Base-by-base conservation (phyloP, 768 basidiomycete species). In the Infundibulicybe gibba region DNA sequence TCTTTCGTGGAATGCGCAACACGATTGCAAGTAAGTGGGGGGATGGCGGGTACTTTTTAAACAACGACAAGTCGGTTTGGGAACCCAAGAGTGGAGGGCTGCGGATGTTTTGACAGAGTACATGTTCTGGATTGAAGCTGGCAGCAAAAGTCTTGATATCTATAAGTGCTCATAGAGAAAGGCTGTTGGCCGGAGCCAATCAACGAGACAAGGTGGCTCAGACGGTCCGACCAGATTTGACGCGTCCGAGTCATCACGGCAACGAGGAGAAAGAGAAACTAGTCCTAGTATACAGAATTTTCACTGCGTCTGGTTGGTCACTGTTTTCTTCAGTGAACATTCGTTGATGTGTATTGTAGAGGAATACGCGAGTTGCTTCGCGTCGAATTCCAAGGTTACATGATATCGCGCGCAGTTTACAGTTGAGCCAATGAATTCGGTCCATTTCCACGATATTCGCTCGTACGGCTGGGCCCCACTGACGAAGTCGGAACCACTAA, bases 131-230 rank as follows among this genome's bases (percentile, higher is more conserved):
- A 69, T 62, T 77, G 66, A 3, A 79, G 58, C 13, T 75, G 68
- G 13, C 64, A 55, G 41, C 65, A 72, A 41, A 82, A 56, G 37
- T 82, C 79, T 48, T 80, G 76, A 49, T 69, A 67, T 47, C 69
- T 61, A 35, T 53, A 41, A 35, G 11, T 25, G 41, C 65, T 67
- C 40, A 62, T 51, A 1, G 63, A 9, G 6, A 68, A 52, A 0
- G 42, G 55, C 37, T 34, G 53, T 35, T 63, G n/a, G n/a, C n/a
- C n/a, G n/a, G n/a, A n/a, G n/a, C n/a, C n/a, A n/a, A n/a, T n/a
- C n/a, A n/a, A n/a, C 63, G 1, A 40, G 13, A 66, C 49, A 47
- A 71, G 68, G 33, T 43, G 48, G 8, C 54, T 51, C 66, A 85
- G 70, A 9, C 66, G 60, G 17, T 59, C 48, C 0, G 20, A 42